Conservation (phyloP, 306 rosid genomes). For the cucumber (Cucumis sativus) region Cucumber_9930_V3 NC_026661.2:1068001-1068500, state of each 20-base stretch:
- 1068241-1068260: not conserved
- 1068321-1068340: not conserved
- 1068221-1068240: not conserved
- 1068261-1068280: too few species aligned
- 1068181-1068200: not conserved
- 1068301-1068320: not conserved
- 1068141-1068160: too few species aligned
- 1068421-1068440: not conserved
- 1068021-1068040: too few species aligned
- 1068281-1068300: not conserved
- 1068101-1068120: too few species aligned
- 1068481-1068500: too few species aligned
- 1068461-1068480: not conserved
- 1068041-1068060: too few species aligned
- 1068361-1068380: not conserved
- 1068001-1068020: too few species aligned
- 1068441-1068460: not conserved
- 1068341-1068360: not conserved
- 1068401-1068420: not conserved
- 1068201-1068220: not conserved
- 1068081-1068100: too few species aligned
- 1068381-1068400: not conserved
- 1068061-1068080: too few species aligned
- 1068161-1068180: too few species aligned
- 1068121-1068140: too few species aligned